These are phyloP conservation scores for Astraeus odoratus DNA, from an alignment of 768 basidiomycete genomes.

Conservation along the genomic window DNA sequence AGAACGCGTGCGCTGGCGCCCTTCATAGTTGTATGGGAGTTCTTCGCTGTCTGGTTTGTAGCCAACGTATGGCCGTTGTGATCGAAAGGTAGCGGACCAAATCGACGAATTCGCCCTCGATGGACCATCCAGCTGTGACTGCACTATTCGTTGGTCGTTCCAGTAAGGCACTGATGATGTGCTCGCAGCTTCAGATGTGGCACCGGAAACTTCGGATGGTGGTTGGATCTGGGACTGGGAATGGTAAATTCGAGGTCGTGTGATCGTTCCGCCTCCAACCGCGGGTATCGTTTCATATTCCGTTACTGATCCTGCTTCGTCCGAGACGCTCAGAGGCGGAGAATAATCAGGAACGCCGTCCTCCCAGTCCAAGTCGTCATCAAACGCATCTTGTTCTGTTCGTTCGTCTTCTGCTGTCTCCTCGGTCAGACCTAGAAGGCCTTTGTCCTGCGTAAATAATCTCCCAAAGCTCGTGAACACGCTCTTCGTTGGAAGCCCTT, in stretches of 20 bases:
- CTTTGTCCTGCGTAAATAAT: conserved; percentile 60
- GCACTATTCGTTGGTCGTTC: conserved; percentile 1
- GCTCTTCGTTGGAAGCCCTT: conserved; percentile 81
- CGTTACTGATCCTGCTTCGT: conserved; percentile 35
- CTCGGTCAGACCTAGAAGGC: conserved; percentile 77
- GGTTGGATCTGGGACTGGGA: conserved; percentile 71
- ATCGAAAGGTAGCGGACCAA: conserved; percentile 2
- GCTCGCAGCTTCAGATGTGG: conserved; percentile 57
- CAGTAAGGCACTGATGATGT: conserved; percentile 86
- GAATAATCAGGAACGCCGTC: conserved; percentile 43
- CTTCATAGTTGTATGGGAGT: not conserved
- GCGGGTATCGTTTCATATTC: conserved; percentile 90
- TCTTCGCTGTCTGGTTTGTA: conserved; percentile 12
- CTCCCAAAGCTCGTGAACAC: conserved; percentile 73
- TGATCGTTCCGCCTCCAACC: conserved; percentile 84
- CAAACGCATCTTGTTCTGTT: conserved; percentile 34
- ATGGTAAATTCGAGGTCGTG: conserved; percentile 79
- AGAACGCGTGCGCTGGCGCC: conserved; percentile 9
- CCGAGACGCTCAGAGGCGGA: conserved; percentile 36
- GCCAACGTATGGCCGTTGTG: conserved; percentile 19
- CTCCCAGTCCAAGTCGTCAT: conserved; percentile 68
- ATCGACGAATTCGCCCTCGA: conserved; percentile 8
- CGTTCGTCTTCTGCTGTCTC: conserved; percentile 41
- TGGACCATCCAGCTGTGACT: conserved; percentile 2
- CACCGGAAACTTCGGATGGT: conserved; percentile 21